Conservation (phyloP, 2,329 filamentous ascomycete genomes). For the Trichophyton benhamiae region DNA sequence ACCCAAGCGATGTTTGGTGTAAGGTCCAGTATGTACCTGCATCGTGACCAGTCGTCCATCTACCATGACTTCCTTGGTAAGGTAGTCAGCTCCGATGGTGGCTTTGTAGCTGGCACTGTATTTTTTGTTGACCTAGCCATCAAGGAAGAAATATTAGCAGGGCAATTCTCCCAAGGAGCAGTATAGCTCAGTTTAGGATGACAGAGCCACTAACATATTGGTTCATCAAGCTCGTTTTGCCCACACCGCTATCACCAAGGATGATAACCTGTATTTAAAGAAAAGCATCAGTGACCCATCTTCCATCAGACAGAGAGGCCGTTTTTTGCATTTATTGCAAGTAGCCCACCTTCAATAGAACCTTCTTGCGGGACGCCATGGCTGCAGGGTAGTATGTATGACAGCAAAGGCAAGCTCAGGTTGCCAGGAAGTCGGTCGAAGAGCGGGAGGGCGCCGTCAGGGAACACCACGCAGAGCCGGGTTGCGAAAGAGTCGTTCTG, state of each 20-base stretch:
- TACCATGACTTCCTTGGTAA: slow-evolving; percentile 94
- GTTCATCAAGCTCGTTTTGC: slow-evolving; percentile 99
- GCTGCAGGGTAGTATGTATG: slow-evolving; percentile 3
- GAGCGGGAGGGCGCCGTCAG: neutral
- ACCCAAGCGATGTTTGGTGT: neutral
- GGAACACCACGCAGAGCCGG: neutral
- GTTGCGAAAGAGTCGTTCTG: neutral
- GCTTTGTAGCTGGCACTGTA: slow-evolving; percentile 99
- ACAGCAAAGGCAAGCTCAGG: neutral
- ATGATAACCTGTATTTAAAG: slow-evolving; percentile 70
- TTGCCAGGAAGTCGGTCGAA: neutral
- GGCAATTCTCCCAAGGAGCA: neutral
- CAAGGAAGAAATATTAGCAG: slow-evolving; percentile 8
- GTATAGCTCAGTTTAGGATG: neutral
- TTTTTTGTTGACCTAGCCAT: slow-evolving; percentile 89
- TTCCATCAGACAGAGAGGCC: neutral
- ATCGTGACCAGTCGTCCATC: slow-evolving; percentile 97
- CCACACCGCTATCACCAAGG: slow-evolving; percentile 94
- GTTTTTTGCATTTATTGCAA: neutral
- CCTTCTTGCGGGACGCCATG: slow-evolving; percentile 81
- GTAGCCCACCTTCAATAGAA: slow-evolving; percentile 63
- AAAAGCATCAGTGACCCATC: slow-evolving; percentile 10
- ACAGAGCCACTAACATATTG: slow-evolving; percentile 72
- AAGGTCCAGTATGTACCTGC: slow-evolving; percentile 51
- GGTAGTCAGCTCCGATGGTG: slow-evolving; percentile 95